Evolutionary conservation across 2,329 filamentous ascomycete genomes (phyloP).

Genomic region (Penicillium glabrum): DNA sequence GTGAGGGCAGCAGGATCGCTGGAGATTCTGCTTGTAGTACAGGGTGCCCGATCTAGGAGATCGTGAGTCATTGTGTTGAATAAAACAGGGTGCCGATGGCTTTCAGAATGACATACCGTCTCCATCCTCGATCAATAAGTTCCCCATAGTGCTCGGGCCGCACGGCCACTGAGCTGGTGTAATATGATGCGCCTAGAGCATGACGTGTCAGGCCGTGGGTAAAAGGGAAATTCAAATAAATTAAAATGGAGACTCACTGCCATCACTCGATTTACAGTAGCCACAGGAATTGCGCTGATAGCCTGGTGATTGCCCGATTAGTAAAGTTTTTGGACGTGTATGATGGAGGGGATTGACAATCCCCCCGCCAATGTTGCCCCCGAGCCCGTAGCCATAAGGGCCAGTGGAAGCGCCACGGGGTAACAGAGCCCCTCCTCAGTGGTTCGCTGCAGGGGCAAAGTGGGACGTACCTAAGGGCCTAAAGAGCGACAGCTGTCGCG

Average conservation of each 20-base stretch:
- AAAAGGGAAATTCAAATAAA: background rate
- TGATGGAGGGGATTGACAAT: background rate
- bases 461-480: constrained; percentile 44
- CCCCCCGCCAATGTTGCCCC: background rate
- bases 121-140: constrained; percentile 51
- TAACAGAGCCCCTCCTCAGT: constrained; percentile 29
- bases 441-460: constrained; percentile 25
- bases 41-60: constrained; percentile 45
- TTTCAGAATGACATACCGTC: constrained; percentile 36
- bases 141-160: constrained; percentile 48
- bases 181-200: constrained; percentile 45
- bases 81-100: background rate
- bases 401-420: constrained; percentile 38
- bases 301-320: constrained; percentile 16
- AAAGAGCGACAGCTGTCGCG: constrained; percentile 44
- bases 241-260: constrained; percentile 41
- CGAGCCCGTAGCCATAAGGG: constrained; percentile 1
- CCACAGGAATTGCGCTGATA: constrained; percentile 50
- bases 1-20: constrained; percentile 84
- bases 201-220: constrained; percentile 16
- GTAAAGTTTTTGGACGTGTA: background rate
- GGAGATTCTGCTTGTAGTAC: constrained; percentile 59
- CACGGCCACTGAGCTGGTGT: constrained; percentile 45
- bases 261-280: constrained; percentile 48
- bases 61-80: constrained; percentile 9